Base-by-base conservation (phyloP, 2,329 filamentous ascomycete species). In the Alternaria arbusti region DNA sequence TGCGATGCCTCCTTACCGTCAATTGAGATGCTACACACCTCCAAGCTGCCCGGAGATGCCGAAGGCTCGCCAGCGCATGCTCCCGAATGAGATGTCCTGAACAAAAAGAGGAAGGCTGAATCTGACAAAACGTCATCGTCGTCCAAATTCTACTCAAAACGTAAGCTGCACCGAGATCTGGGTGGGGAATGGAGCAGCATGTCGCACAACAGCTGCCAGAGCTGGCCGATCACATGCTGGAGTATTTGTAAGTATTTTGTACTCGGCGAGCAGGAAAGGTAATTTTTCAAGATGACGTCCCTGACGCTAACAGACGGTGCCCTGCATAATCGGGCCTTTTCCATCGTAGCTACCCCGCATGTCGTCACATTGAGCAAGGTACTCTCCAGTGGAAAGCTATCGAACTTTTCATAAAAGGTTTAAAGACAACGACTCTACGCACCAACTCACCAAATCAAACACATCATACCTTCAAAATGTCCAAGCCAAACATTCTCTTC, bases 401-500 rank as follows among this genome's bases (percentile, higher is more conserved):
- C n/a, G 36, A 51, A 58, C 47, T 28, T 58, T 49, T 52, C 32
- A 30, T 11, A 44, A 11, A 46, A 23, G n/a, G n/a, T 43, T 28
- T 30, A 17, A 49, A 23, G 6, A 49, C 6, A 17, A 22, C 22
- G 17, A 43, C 20, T 30, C 12, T 28, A 23, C 28, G 7, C 43
- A 25, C 1, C 7, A 32, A 5, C 1, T 23, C 20, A 47, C 7
- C 32, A 45, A 2, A 57, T 23, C 49, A 36, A 36, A 17, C 22
- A 36, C 7, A 10, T 20, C 43, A 40, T 4, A 50, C 5, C 25
- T 46, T 17, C 57, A 66, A 11, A 36, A 66, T 67, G 59, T 65
- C 58, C 13, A 70, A 70, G 57, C 84, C 84, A 43, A 91, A 90
- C 78, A 81, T 93, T 67, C 89, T 93, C 81, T 81, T 92, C 78